A percentile compares a stretch with the other conserved stretches of the same genome.
These are phyloP conservation scores for Coemansia javaensis DNA, from an alignment of 192 early-diverging fungal species.

Conservation along the genomic window DNA sequence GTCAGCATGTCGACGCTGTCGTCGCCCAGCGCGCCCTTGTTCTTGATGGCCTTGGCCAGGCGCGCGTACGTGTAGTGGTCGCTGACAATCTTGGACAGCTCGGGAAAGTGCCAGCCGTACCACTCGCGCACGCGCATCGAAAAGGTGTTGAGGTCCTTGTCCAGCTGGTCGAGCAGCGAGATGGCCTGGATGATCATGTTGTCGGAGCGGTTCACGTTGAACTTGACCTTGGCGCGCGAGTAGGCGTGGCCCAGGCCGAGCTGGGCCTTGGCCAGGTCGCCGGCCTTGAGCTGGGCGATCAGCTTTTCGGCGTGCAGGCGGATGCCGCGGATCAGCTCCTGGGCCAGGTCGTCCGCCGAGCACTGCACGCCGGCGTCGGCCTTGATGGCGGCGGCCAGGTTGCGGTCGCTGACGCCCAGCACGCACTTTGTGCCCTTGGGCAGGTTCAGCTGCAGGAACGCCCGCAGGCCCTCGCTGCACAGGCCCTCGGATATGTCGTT, in stretches of 20 bases:
- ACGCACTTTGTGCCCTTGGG: conserved; percentile 68
- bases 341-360: conserved; percentile 72
- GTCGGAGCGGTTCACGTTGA: conserved; percentile 97
- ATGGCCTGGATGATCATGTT: conserved; percentile 96
- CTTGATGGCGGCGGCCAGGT: conserved; percentile 67
- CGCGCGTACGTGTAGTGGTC: conserved; percentile 92
- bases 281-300: conserved; percentile 82
- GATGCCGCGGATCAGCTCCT: conserved; percentile 92
- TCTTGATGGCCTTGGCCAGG: conserved; percentile 84
- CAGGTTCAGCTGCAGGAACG: conserved; percentile 94
- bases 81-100: conserved; percentile 91
- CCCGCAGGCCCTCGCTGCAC: conserved; percentile 80
- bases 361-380: conserved; percentile 69
- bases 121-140: conserved; percentile 96
- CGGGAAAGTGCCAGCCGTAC: conserved; percentile 99
- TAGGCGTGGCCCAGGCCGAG: conserved; percentile 97
- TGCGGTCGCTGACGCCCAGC: conserved; percentile 86
- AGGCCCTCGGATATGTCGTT: conserved; percentile 98
- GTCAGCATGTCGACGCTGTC: conserved; percentile 70
- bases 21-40: conserved; percentile 83
- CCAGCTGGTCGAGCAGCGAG: conserved; percentile 91
- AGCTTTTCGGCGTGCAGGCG: conserved; percentile 87
- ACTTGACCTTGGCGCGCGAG: conserved; percentile 99
- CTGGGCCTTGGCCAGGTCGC: conserved; percentile 90
- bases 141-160: conserved; percentile 98